phyloP scores from a whole-genome alignment of 495 filamentous ascomycete genomes.

The Aspergillus avenaceus region DNA sequence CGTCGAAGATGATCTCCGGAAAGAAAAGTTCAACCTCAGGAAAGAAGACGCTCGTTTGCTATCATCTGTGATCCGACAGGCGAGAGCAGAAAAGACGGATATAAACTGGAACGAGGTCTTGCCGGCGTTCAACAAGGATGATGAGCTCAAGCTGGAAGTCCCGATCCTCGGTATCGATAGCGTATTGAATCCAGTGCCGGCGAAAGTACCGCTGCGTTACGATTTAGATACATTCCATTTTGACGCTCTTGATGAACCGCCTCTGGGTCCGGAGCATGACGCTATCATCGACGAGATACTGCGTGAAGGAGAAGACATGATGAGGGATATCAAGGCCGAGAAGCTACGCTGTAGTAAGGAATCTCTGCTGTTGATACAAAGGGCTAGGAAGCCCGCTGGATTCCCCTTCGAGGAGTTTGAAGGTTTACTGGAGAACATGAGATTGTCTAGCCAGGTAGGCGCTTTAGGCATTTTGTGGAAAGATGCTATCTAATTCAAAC shows the following conservation, averaged over 20 bases:
- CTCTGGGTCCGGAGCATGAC: neutral
- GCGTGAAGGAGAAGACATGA: constrained; percentile 16
- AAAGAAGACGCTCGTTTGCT: constrained; percentile 22
- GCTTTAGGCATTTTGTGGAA: neutral
- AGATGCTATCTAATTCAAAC: neutral
- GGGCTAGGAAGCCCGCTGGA: neutral
- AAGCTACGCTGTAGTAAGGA: constrained; percentile 18
- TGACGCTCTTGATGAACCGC: constrained; percentile 32
- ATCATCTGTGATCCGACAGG: constrained; percentile 12
- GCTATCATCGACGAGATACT: constrained; percentile 32
- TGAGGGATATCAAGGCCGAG: constrained; percentile 18
- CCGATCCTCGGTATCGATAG: constrained; percentile 49
- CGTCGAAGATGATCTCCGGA: constrained; percentile 7
- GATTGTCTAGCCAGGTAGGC: neutral
- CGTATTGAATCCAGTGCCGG: constrained; percentile 34
- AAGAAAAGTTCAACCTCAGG: constrained; percentile 19
- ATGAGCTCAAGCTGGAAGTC: constrained; percentile 43
- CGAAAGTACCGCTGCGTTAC: neutral
- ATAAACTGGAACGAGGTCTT: constrained; percentile 21
- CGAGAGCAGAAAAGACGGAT: neutral
- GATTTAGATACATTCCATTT: neutral
- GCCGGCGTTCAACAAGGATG: constrained; percentile 23
- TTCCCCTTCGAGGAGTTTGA: constrained; percentile 4
- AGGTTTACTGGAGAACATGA: neutral
- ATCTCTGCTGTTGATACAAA: constrained; percentile 14